phyloP scores from a whole-genome alignment of 306 rosid genomes.

The Prunus padus region DNA sequence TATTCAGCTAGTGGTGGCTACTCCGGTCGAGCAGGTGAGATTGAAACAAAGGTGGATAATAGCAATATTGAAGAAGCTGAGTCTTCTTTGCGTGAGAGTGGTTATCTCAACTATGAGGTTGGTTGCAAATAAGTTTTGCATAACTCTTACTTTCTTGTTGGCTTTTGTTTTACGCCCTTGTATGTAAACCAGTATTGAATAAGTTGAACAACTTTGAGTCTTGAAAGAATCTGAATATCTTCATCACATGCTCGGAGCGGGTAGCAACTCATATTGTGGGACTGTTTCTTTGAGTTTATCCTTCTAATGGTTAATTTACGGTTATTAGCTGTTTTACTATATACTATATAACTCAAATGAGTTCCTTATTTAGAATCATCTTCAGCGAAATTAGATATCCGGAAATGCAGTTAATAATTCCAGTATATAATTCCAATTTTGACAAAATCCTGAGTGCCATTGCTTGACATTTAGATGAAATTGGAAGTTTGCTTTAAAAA shows the following conservation, averaged over 20 bases:
- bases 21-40: constrained; percentile 76
- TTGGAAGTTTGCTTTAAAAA: neutral
- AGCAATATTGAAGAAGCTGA: constrained; percentile 95
- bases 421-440: neutral
- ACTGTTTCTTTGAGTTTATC: neutral
- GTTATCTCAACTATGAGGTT: constrained; percentile 92
- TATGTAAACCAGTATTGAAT: neutral
- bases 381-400: neutral
- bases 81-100: constrained; percentile 87
- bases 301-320: neutral
- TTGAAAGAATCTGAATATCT: neutral
- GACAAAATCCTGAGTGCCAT: neutral
- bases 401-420: neutral
- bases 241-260: neutral
- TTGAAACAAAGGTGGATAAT: constrained; percentile 62
- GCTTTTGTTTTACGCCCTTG: neutral
- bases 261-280: neutral
- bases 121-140: constrained; percentile 17
- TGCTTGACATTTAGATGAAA: neutral
- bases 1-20: constrained; percentile 85
- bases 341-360: neutral
- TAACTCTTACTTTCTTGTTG: constrained; percentile 11
- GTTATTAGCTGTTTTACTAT: neutral
- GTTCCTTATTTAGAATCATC: neutral
- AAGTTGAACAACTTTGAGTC: neutral